phyloP scores from a whole-genome alignment of 345 rosid species.

The Camelina sativa region DNA sequence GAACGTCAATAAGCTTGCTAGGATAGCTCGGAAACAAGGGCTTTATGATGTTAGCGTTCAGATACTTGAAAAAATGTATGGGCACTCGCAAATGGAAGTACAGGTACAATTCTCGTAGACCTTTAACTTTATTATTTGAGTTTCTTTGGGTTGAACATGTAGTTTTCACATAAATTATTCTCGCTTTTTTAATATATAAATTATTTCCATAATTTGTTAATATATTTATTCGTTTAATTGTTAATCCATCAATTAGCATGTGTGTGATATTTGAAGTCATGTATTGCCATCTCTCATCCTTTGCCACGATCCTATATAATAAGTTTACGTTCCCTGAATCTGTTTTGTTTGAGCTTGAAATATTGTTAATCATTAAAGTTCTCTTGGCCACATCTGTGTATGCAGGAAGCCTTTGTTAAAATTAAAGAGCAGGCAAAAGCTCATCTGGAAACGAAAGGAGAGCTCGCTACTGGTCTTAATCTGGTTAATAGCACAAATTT shows the following conservation, averaged over 20 bases:
- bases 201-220: constrained; percentile 3
- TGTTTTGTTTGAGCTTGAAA: constrained; percentile 21
- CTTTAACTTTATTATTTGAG: constrained; percentile 27
- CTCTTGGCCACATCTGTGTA: constrained; percentile 30
- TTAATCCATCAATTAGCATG: not conserved
- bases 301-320: constrained; percentile 20
- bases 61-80: constrained; percentile 55
- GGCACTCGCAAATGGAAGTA: constrained; percentile 96
- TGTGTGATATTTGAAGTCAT: constrained; percentile 19
- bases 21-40: constrained; percentile 93
- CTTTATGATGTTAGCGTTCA: constrained; percentile 89
- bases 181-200: not conserved
- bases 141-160: constrained; percentile 13
- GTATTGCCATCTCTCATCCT: constrained; percentile 14
- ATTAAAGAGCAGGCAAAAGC: constrained; percentile 97
- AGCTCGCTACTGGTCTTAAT: constrained; percentile 79
- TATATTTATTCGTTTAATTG: not conserved
- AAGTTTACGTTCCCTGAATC: not conserved
- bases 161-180: not conserved
- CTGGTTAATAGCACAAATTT: constrained; percentile 87
- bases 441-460: constrained; percentile 82
- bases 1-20: constrained; percentile 98
- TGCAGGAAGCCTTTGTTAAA: constrained; percentile 96
- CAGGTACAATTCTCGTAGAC: constrained; percentile 61
- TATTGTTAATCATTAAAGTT: constrained; percentile 15